phyloP scores from a whole-genome alignment of 768 basidiomycete genomes.

The Auricularia cornea region DNA sequence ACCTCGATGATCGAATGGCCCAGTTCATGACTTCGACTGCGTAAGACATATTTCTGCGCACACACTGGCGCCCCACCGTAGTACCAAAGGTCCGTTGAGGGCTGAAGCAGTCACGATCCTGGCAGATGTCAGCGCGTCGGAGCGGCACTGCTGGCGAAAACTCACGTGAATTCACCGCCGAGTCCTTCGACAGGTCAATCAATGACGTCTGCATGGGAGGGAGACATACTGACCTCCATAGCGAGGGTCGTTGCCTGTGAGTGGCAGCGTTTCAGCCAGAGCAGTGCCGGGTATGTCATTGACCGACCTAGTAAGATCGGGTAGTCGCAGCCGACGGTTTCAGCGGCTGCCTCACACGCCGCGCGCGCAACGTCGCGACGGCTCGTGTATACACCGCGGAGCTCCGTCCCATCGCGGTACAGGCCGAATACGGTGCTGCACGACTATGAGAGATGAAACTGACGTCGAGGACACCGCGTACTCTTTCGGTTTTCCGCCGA shows the following conservation, averaged over 20 bases:
- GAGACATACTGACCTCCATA: constrained; percentile 52
- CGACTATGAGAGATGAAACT: background rate
- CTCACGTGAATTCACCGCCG: constrained; percentile 73
- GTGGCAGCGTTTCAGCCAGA: background rate
- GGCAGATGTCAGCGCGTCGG: background rate
- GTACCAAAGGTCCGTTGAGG: constrained; percentile 64
- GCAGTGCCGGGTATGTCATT: background rate
- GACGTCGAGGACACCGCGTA: constrained; percentile 23
- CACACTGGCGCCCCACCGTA: constrained; percentile 24
- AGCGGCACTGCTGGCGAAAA: too few species aligned
- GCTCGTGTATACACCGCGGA: constrained; percentile 63
- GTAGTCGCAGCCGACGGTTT: constrained; percentile 47
- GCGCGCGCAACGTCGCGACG: constrained; percentile 57
- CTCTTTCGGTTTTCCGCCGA: constrained; percentile 62
- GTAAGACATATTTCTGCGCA: background rate
- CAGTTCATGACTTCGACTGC: constrained; percentile 46
- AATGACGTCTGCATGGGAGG: background rate
- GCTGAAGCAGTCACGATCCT: constrained; percentile 71
- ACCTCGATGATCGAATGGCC: constrained; percentile 72
- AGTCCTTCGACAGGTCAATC: constrained; percentile 37
- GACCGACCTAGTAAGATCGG: constrained; percentile 61
- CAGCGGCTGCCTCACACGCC: constrained; percentile 47
- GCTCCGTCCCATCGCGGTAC: constrained; percentile 70
- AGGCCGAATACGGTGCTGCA: constrained; percentile 64
- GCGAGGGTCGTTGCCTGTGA: constrained; percentile 64